Conservation (phyloP, 345 rosid species). For the Populus davidiana region DNA sequence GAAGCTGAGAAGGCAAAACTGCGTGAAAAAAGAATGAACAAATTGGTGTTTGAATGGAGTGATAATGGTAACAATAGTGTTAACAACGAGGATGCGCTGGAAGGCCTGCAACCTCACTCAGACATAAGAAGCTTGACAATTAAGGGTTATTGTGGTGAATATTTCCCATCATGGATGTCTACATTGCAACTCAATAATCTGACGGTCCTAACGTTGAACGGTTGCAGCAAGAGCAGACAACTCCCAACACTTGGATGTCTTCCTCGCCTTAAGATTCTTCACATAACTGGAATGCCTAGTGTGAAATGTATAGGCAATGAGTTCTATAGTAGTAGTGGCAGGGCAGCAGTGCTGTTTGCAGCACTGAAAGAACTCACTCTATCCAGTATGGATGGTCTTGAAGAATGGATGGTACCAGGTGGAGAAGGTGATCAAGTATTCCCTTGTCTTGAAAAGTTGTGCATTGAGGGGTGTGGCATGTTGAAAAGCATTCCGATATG, state of each 20-base stretch:
- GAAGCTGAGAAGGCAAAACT: too few relatives aligned
- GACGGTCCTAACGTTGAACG: too few relatives aligned
- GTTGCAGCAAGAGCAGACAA: too few relatives aligned
- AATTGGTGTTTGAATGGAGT: not conserved
- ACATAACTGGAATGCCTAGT: too few relatives aligned
- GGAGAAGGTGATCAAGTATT: not conserved
- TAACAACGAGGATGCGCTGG: slow-evolving; percentile 5
- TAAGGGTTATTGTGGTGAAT: not conserved
- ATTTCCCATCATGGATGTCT: slow-evolving; percentile 9
- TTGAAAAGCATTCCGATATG: slow-evolving; percentile 9
- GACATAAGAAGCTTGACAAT: slow-evolving; percentile 3
- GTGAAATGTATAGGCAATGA: too few relatives aligned
- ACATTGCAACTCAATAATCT: not conserved
- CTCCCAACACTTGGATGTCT: too few relatives aligned
- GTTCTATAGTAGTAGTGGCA: too few relatives aligned
- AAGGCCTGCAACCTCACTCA: slow-evolving; percentile 17
- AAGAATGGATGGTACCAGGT: slow-evolving; percentile 4
- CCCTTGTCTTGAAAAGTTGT: slow-evolving; percentile 16
- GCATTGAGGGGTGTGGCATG: not conserved
- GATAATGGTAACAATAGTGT: not conserved
- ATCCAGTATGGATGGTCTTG: not conserved
- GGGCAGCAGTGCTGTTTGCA: not conserved
- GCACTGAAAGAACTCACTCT: slow-evolving; percentile 1
- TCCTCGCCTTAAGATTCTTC: too few relatives aligned
- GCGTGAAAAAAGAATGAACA: not conserved